Evolutionary conservation across 2,329 filamentous ascomycete genomes (phyloP).

Genomic region (Aspergillus sclerotialis): DNA sequence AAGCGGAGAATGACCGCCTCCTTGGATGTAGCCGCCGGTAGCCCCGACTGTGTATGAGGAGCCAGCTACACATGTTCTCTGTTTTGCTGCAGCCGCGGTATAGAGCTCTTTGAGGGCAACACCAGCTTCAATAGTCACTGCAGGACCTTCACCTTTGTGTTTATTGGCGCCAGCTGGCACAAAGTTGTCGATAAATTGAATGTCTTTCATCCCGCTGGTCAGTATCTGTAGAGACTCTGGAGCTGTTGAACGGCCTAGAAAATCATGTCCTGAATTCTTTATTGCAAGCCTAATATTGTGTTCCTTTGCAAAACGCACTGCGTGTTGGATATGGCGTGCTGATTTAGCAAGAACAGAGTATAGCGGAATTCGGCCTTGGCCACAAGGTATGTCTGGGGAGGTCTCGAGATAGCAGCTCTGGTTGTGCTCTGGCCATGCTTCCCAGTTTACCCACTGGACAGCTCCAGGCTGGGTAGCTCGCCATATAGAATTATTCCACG

Average conservation of each 20-base stretch:
- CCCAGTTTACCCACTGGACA: conserved; percentile 29
- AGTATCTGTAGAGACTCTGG: conserved; percentile 29
- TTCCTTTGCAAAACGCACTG: conserved; percentile 28
- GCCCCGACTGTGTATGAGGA: conserved; percentile 40
- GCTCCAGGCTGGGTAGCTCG: conserved; percentile 23
- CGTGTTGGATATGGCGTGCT: conserved; percentile 28
- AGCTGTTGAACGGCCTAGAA: conserved; percentile 26
- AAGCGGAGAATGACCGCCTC: conserved; percentile 48
- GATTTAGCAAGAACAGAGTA: conserved; percentile 30
- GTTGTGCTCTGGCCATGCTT: conserved; percentile 29
- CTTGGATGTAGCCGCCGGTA: conserved; percentile 52
- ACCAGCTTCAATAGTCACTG: conserved; percentile 47
- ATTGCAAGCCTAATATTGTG: conserved; percentile 27
- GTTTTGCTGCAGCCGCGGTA: conserved; percentile 27
- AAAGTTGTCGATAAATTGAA: conserved; percentile 21
- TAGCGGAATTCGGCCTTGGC: conserved; percentile 30
- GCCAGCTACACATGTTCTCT: conserved; percentile 40
- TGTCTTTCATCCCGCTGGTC: conserved; percentile 25
- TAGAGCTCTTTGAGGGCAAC: conserved; percentile 45
- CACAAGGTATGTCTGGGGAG: conserved; percentile 16
- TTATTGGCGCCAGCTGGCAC: conserved; percentile 24
- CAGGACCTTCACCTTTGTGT: neutral
- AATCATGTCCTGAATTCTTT: conserved; percentile 34
- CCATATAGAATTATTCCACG: conserved; percentile 26
- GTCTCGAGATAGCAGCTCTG: conserved; percentile 32